phyloP scores from a whole-genome alignment of 768 basidiomycete genomes.

The Dentipellis sp. region DNA sequence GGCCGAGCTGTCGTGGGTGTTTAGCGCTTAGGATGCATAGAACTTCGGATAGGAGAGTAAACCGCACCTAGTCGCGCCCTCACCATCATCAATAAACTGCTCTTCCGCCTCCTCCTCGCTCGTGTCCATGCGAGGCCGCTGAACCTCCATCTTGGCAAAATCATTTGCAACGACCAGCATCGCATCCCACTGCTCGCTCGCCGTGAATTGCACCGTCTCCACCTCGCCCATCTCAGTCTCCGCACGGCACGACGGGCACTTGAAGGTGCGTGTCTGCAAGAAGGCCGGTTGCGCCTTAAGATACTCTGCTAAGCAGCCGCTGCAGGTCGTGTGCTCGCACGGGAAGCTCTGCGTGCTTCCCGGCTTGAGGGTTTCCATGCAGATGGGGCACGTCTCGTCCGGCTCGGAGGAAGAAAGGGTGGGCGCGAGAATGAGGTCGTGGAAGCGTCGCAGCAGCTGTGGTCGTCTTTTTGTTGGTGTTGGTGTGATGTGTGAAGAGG shows the following conservation, averaged over 20 bases:
- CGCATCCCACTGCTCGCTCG: slow-evolving; percentile 35
- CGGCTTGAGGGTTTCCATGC: slow-evolving; percentile 17
- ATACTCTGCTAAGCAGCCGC: slow-evolving; percentile 21
- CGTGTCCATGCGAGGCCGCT: slow-evolving; percentile 24
- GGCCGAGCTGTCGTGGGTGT: too few relatives aligned
- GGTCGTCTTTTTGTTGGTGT: background rate
- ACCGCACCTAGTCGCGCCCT: background rate
- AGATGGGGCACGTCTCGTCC: slow-evolving; percentile 31
- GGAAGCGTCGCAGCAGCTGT: slow-evolving; percentile 24
- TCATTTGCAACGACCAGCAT: slow-evolving; percentile 29
- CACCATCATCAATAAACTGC: slow-evolving; percentile 23
- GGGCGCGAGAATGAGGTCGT: slow-evolving; percentile 27
- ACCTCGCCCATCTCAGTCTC: slow-evolving; percentile 22
- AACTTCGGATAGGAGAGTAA: too few relatives aligned
- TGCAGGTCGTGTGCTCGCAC: slow-evolving; percentile 37
- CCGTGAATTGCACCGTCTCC: slow-evolving; percentile 28
- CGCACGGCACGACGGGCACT: slow-evolving; percentile 30
- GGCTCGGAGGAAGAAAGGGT: slow-evolving; percentile 21
- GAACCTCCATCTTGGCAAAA: slow-evolving; percentile 29
- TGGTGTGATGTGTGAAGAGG: background rate
- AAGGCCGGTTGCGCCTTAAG: slow-evolving; percentile 17
- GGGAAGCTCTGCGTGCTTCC: slow-evolving; percentile 21
- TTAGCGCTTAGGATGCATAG: too few relatives aligned
- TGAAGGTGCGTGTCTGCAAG: slow-evolving; percentile 17
- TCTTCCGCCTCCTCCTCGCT: slow-evolving; percentile 35